Evolutionary conservation across 768 basidiomycete species (phyloP), one percentile per base, ranked within the genome.

Genomic region (Phaffia tasmanica): DNA sequence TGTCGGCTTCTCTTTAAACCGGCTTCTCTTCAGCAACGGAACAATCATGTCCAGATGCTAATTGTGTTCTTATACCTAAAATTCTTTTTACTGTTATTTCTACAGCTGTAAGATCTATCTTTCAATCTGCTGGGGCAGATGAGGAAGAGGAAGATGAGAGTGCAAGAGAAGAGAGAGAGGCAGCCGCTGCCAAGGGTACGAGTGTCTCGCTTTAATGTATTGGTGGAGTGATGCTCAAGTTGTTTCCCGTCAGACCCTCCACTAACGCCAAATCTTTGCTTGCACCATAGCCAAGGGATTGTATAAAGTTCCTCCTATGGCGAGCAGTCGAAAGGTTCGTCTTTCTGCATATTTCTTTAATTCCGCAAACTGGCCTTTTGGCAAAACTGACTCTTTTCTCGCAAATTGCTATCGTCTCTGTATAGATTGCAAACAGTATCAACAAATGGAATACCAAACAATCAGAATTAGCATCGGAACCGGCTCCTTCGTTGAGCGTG

Each of bases 381-480:
- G 59, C 18, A 46, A 57, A 61, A 58, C 35, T 54, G 30, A 55
- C 23, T 9, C 27, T 21, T 48, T 57, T 11, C 6, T 42, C 35
- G 11, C 35, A 42, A 59, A 48, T 65, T 29, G 21, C 3, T 23
- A 30, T 48, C 35, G n/a, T n/a, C 48, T 23, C 30, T 65, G 53
- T 74, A 23, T 74, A 95, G 89, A 88, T 85, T 55, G 87, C 83
- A 58, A 87, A 83, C 75, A 91, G 92, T 72, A 97, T 99, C 74
- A 85, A 82, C 72, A 97, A 98, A 75, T 99, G 94, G 95, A 98
- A 93, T 74, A 86, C 86, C 78, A 89, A 93, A 14, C 89, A 94
- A 77, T 86, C 86, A 77, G 93, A 91, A 72, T 81, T 95, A 59
- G 83, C 82, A 11, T 42, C 35, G 11, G 35, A 42, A 47, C 80